A percentile compares a stretch with the other conserved stretches of the same genome.
Conservation (phyloP, 306 rosid genomes). For the Cotoneaster glaucophyllus region DNA sequence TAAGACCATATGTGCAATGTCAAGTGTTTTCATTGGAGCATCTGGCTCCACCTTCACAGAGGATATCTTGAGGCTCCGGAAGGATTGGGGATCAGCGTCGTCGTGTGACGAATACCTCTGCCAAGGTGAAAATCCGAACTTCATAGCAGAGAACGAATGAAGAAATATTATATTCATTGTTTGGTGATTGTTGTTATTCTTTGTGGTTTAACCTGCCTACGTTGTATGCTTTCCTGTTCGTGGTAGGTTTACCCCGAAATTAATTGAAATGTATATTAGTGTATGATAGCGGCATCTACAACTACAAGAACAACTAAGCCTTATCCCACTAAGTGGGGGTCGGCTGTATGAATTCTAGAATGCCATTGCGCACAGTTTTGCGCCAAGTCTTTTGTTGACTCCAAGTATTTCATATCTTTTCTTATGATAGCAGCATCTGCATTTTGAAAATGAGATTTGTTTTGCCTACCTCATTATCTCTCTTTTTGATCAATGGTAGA, state of each 20-base stretch:
- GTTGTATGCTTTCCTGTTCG: not conserved
- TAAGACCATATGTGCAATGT: conserved; percentile 94
- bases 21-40: conserved; percentile 85
- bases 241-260: conserved; percentile 20
- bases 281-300: conserved; percentile 30
- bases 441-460: conserved; percentile 19
- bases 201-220: conserved; percentile 11
- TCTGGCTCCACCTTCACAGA: conserved; percentile 95
- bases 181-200: conserved; percentile 4
- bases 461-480: not conserved
- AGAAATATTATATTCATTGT: not conserved
- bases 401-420: too few relatives aligned
- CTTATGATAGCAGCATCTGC: conserved; percentile 29
- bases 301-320: too few relatives aligned
- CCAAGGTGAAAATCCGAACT: conserved; percentile 81
- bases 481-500: not conserved
- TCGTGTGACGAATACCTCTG: conserved; percentile 88
- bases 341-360: too few relatives aligned
- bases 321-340: too few relatives aligned
- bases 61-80: conserved; percentile 84
- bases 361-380: too few relatives aligned
- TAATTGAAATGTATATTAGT: conserved; percentile 27
- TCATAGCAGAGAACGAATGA: conserved; percentile 72
- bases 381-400: too few relatives aligned
- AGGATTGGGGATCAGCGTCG: conserved; percentile 86